phyloP scores from a whole-genome alignment of 306 rosid species.

The Cucurbita moschata region DNA sequence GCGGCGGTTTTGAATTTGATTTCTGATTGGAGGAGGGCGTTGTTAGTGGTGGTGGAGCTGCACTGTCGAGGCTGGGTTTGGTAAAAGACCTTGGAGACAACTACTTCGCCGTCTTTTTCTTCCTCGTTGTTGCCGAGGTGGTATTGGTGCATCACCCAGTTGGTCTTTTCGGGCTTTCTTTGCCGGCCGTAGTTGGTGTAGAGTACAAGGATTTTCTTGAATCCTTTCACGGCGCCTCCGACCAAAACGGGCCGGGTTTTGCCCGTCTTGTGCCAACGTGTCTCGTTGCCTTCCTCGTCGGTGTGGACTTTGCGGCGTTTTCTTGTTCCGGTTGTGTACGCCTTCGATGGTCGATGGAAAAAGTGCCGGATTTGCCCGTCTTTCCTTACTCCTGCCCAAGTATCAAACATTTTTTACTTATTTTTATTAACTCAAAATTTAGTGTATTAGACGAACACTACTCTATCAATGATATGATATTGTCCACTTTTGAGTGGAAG shows the following conservation, averaged over 20 bases:
- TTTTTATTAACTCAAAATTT: too few relatives aligned
- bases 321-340: slow-evolving; percentile 9
- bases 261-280: slow-evolving; percentile 9
- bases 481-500: too few relatives aligned
- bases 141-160: slow-evolving; percentile 11
- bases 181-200: slow-evolving; percentile 11
- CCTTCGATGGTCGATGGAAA: slow-evolving; percentile 8
- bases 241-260: background rate
- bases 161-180: slow-evolving; percentile 5
- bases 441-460: too few relatives aligned
- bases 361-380: slow-evolving; percentile 13
- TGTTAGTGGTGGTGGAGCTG: background rate
- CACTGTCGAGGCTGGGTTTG: slow-evolving; percentile 10
- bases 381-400: slow-evolving; percentile 1
- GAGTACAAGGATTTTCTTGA: slow-evolving; percentile 6
- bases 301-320: slow-evolving; percentile 8
- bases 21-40: background rate
- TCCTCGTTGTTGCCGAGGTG: slow-evolving; percentile 9
- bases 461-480: too few relatives aligned
- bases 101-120: slow-evolving; percentile 10
- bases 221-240: slow-evolving; percentile 6
- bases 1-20: background rate
- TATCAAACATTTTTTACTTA: too few relatives aligned
- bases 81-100: slow-evolving; percentile 5
- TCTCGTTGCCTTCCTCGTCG: slow-evolving; percentile 6